A percentile compares a stretch with the other conserved stretches of the same genome.
phyloP scores from a whole-genome alignment of 2,329 filamentous ascomycete genomes.

The Exophiala alcalophila region DNA sequence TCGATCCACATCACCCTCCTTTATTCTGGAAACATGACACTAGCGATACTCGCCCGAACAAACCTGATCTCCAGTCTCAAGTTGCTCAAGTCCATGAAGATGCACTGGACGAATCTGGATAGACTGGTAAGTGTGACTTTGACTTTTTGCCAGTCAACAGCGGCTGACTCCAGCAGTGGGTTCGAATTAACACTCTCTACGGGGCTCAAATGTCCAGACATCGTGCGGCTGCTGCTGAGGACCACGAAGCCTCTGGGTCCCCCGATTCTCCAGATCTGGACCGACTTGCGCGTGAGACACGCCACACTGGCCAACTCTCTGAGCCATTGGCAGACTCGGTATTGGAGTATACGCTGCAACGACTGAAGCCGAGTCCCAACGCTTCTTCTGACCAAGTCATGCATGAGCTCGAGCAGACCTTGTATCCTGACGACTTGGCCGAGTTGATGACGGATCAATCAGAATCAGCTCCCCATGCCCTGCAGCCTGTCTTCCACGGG shows the following conservation, averaged over 20 bases:
- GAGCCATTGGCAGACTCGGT: slow-evolving; percentile 14
- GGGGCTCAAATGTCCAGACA: slow-evolving; percentile 9
- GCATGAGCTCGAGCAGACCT: not conserved
- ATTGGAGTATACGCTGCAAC: slow-evolving; percentile 7
- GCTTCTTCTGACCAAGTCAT: slow-evolving; percentile 1
- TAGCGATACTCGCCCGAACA: slow-evolving; percentile 5
- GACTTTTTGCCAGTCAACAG: too few species aligned
- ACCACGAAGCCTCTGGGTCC: too few species aligned
- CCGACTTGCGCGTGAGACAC: slow-evolving; percentile 5
- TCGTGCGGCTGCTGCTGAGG: not conserved
- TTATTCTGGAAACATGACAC: slow-evolving; percentile 5
- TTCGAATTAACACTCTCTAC: slow-evolving; percentile 16
- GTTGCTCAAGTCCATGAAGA: slow-evolving; percentile 13
- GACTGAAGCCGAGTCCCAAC: slow-evolving; percentile 1
- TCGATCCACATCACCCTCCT: slow-evolving; percentile 14
- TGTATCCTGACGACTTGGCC: slow-evolving; percentile 6
- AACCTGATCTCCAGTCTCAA: slow-evolving; percentile 14
- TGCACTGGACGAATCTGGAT: slow-evolving; percentile 15
- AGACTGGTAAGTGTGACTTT: slow-evolving; percentile 11
- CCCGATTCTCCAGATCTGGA: too few species aligned
- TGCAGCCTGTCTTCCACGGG: too few species aligned
- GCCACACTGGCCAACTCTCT: slow-evolving; percentile 7
- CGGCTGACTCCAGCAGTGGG: slow-evolving; percentile 2
- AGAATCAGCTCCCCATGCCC: too few species aligned
- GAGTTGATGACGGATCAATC: slow-evolving; percentile 3